Base-by-base conservation (phyloP, 768 basidiomycete species). In the Termitomyces sp. region DNA sequence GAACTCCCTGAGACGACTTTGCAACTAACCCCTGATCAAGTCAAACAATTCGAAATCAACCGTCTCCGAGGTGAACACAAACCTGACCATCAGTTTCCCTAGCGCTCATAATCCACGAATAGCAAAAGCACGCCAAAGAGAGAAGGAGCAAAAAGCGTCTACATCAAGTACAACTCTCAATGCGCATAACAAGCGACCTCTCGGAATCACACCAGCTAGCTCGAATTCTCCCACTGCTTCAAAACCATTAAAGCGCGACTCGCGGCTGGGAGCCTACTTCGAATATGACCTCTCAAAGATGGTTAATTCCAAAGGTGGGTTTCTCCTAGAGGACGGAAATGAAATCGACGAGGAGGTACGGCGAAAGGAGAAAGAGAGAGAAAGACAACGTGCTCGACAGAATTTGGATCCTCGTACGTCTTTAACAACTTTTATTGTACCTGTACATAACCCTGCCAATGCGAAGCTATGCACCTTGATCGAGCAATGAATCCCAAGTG, bases 211-310 rank as follows among this genome's bases (percentile, higher is more conserved):
- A 2, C 78, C 87, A 46, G 83, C 84, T n/a, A 74, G 72, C 7
- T 85, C 87, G 32, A 81, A 77, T 12, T 86, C 86, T 17, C 84
- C 88, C 1, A 89, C 89, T 4, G 80, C 75, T 0, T 68, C 78
- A 1, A 77, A 80, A 59, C 79, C 82, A 57, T 76, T 94, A 58
- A 84, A 85, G 68, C 85, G 89, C 7, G 91, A 94, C 66, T 83
- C 87, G 12, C 84, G 91, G 38, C 78, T 94, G 11, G 96, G 94
- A 32, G 92, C 86, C 52, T 98, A 98, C 76, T 96, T 96, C 66
- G 96, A 98, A 66, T 98, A 97, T 84, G 96, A 98, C 72, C 74
- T 98, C 14, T 91, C 91, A 12, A 98, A 97, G 80, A 92, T 98
- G 87, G 89, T 94, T 69, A 98, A 99, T 72, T 89, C 94, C 8